Percentiles rank a stretch among this genome's conserved stretches.
Conservation (phyloP, 306 rosid species). For the Prunus mongolica region DNA sequence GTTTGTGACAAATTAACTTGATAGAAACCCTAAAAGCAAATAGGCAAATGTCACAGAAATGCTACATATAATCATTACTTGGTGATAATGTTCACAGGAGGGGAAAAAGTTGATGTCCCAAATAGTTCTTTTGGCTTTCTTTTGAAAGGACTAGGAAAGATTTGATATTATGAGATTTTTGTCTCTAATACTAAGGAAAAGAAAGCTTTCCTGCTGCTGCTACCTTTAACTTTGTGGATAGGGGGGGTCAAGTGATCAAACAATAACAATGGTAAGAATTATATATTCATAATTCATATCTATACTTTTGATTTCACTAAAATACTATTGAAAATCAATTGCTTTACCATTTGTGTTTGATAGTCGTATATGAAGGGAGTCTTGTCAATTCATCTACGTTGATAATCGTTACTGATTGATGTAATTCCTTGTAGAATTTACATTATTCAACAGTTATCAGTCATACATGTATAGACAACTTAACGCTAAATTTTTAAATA, state of each 20-base stretch:
- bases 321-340: no score
- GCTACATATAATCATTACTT: not conserved
- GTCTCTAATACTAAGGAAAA: not conserved
- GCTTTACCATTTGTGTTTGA: no score
- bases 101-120: not conserved
- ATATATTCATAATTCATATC: not conserved
- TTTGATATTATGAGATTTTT: conserved; percentile 8
- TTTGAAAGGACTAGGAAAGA: not conserved
- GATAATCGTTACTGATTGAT: no score
- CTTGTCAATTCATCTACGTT: no score
- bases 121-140: not conserved
- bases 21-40: not conserved
- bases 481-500: not conserved
- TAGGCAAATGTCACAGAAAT: not conserved
- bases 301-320: no score
- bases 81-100: conserved; percentile 1
- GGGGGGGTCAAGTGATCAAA: conserved; percentile 7
- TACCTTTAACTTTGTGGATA: not conserved
- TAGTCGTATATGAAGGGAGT: no score
- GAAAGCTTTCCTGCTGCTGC: not conserved
- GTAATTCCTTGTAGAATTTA: no score
- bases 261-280: not conserved
- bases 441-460: not conserved
- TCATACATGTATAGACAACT: not conserved
- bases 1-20: not conserved